Conservation (phyloP, 805 yeast genomes). For the Candida parachauliodes region DNA sequence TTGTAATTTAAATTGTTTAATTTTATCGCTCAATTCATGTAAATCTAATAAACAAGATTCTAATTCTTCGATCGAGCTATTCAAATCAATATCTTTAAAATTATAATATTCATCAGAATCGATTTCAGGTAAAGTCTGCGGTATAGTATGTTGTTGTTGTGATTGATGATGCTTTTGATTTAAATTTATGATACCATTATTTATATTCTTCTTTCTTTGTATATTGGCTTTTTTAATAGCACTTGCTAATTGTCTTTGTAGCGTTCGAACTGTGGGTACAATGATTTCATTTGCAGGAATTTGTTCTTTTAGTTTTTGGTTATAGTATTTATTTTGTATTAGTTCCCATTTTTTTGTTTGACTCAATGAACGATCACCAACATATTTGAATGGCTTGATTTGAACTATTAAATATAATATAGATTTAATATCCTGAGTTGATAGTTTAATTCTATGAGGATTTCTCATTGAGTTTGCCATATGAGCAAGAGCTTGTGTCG, state of each 20-base stretch:
- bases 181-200: constrained; percentile 10
- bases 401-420: constrained; percentile 27
- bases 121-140: constrained; percentile 10
- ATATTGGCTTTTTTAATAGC: constrained; percentile 27
- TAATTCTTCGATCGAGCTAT: constrained; percentile 23
- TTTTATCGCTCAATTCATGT: constrained; percentile 28
- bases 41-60: constrained; percentile 26
- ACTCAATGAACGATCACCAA: constrained; percentile 29
- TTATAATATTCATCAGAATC: constrained; percentile 10
- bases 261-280: constrained; percentile 34
- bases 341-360: constrained; percentile 36
- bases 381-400: constrained; percentile 34
- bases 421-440: constrained; percentile 24
- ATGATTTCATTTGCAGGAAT: constrained; percentile 10
- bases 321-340: constrained; percentile 24
- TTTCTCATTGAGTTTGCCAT: constrained; percentile 8
- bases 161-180: no score
- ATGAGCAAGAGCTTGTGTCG: constrained; percentile 8
- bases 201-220: constrained; percentile 6
- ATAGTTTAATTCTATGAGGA: constrained; percentile 22
- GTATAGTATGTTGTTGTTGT: constrained; percentile 8
- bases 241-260: constrained; percentile 31
- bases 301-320: constrained; percentile 12
- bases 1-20: constrained; percentile 23
- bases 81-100: constrained; percentile 14